Percentiles rank a stretch among this genome's conserved stretches.
These are phyloP conservation scores for Helicostylum pulchrum DNA, from an alignment of 192 early-diverging fungal species.

Conservation along the genomic window DNA sequence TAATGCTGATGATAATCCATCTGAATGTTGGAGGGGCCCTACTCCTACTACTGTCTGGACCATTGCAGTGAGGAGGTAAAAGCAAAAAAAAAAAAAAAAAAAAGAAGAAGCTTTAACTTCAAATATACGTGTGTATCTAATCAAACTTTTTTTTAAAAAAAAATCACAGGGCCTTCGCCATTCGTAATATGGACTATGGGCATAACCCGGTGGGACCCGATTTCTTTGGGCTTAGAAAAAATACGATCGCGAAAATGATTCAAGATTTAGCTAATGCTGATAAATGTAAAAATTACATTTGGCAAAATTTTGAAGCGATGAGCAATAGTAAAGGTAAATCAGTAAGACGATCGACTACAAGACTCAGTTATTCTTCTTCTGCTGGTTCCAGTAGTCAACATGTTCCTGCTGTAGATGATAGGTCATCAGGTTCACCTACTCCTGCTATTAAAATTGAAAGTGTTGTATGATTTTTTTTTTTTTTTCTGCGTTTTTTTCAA, in stretches of 20 bases:
- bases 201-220: slow-evolving; percentile 86
- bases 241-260: slow-evolving; percentile 83
- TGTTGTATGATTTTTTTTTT: too few species aligned
- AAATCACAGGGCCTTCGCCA: slow-evolving; percentile 63
- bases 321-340: slow-evolving; percentile 14
- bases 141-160: too few species aligned
- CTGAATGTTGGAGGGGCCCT: slow-evolving; percentile 62
- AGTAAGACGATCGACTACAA: slow-evolving; percentile 8
- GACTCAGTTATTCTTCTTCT: slow-evolving; percentile 15
- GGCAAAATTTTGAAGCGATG: slow-evolving; percentile 60
- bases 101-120: not conserved
- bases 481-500: too few species aligned
- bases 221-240: slow-evolving; percentile 86
- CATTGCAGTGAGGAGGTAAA: slow-evolving; percentile 63
- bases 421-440: too few species aligned
- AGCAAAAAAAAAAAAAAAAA: not conserved
- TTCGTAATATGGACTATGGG: slow-evolving; percentile 75
- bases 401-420: too few species aligned
- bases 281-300: slow-evolving; percentile 71
- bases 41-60: slow-evolving; percentile 90
- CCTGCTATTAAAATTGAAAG: too few species aligned
- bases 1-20: slow-evolving; percentile 75
- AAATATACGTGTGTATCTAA: too few species aligned
- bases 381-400: not conserved
- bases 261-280: slow-evolving; percentile 83